Evolutionary conservation across 495 filamentous ascomycete genomes (phyloP), one percentile per base, ranked within the genome.

Genomic region (Penicillium maclennaniae): DNA sequence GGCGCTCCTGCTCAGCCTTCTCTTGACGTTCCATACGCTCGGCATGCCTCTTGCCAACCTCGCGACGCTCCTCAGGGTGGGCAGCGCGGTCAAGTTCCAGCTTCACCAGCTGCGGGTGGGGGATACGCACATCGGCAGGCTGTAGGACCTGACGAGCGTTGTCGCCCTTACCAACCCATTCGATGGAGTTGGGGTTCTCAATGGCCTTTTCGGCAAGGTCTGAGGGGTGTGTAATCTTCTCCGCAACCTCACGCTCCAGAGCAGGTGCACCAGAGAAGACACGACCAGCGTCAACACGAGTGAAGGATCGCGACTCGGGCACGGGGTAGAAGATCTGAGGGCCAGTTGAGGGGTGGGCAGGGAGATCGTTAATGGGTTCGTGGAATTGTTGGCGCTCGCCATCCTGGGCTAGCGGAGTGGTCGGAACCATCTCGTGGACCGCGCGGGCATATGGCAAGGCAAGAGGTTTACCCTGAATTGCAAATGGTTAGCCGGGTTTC

Each of bases 321-420:
- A 86, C 83, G 4, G 95, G 93, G 67, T 89, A 81, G 72, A 97
- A 98, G 38, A 96, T 81, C 73, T 97, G 93, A 50, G 86, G 79
- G 43, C 79, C 78, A 0, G 93, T 96, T 43, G 82, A 68, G 25
- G 82, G 81, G 70, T 97, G 92, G 26, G 90, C 84, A 50, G 86
- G 86, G 7, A 98, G 81, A 63, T 96, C 92, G 70, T 96, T 95
- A 69, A 96, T 92, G 43, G 86, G 77, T 77, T 98, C 93, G 65
- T 95, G 90, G 2, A 72, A 70, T 27, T 40, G 8, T 53, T 61
- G 43, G 37, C 51, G 55, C 61, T 58, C 34, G 44, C 58, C 56
- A 7, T 64, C 28, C 7, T 62, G 49, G 28, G 69, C 54, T 16
- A 74, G 61, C 1, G 73, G 72, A 7, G 73, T 82, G 44, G 72